A percentile compares a stretch with the other conserved stretches of the same genome.
Evolutionary conservation across 371 early-diverging fungal genomes (phyloP).

Genomic region (Conidiobolus coronatus): DNA sequence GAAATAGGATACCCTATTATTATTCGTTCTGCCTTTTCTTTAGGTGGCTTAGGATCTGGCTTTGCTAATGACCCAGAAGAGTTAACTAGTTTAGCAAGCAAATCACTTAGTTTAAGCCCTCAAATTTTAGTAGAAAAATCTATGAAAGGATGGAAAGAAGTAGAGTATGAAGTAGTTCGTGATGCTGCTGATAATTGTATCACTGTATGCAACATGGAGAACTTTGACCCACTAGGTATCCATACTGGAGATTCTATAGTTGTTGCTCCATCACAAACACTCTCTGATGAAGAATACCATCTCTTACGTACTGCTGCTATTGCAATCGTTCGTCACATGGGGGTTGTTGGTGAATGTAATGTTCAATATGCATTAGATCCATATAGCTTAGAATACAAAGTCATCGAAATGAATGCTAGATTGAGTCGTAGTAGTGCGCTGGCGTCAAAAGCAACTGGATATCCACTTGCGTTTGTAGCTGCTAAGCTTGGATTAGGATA

Average conservation of each 20-base stretch:
- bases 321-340: constrained; percentile 57
- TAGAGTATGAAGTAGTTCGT: constrained; percentile 91
- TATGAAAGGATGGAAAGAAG: constrained; percentile 97
- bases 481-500: constrained; percentile 84
- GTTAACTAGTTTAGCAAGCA: constrained; percentile 44
- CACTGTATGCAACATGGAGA: constrained; percentile 96
- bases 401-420: constrained; percentile 93
- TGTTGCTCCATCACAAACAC: constrained; percentile 84
- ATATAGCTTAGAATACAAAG: constrained; percentile 68
- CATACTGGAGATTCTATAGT: constrained; percentile 96
- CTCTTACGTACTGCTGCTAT: constrained; percentile 62
- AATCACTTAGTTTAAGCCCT: constrained; percentile 69
- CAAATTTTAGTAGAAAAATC: constrained; percentile 82
- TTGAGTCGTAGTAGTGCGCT: constrained; percentile 73
- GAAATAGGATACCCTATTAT: constrained; percentile 83
- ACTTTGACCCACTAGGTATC: constrained; percentile 93
- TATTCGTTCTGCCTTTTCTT: constrained; percentile 77
- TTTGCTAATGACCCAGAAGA: constrained; percentile 70
- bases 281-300: constrained; percentile 86
- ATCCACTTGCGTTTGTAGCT: constrained; percentile 92
- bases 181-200: constrained; percentile 84
- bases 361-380: constrained; percentile 95
- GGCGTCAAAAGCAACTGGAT: constrained; percentile 93
- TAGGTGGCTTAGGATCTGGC: constrained; percentile 88
- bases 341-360: constrained; percentile 94